phyloP scores from a whole-genome alignment of 129 eudicot genomes.

The Flaveria robusta region DNA sequence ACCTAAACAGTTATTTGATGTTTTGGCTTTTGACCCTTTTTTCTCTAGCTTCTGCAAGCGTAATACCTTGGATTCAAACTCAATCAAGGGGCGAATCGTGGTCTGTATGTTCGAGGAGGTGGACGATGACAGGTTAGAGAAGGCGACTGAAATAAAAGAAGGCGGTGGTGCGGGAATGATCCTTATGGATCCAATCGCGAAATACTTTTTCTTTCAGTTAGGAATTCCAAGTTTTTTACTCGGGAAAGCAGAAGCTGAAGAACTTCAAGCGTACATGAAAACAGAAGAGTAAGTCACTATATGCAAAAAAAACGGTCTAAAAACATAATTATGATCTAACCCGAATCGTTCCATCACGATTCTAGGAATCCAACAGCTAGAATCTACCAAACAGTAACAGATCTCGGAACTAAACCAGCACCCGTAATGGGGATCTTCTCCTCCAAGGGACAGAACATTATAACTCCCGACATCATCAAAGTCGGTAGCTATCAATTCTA shows the following conservation, averaged over 20 bases:
- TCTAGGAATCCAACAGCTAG: conserved; percentile 58
- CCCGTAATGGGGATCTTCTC: conserved; percentile 61
- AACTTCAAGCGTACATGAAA: conserved; percentile 52
- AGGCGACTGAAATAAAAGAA: conserved; percentile 40
- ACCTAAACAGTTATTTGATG: not conserved
- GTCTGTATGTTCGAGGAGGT: conserved; percentile 51
- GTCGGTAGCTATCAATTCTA: conserved; percentile 20
- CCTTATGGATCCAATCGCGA: conserved; percentile 46
- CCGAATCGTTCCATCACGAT: not conserved
- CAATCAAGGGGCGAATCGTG: conserved; percentile 60
- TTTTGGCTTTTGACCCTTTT: not conserved
- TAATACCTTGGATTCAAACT: conserved; percentile 51
- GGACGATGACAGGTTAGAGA: conserved; percentile 37
- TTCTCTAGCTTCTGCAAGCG: conserved; percentile 56
- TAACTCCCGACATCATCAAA: conserved; percentile 63
- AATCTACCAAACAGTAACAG: conserved; percentile 49
- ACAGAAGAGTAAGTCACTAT: conserved; percentile 40
- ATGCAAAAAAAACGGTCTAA: not conserved
- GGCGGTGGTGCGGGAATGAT: conserved; percentile 67
- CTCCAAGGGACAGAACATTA: conserved; percentile 61
- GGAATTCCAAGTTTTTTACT: conserved; percentile 40
- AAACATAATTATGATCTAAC: conserved; percentile 15
- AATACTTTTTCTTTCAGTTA: conserved; percentile 39
- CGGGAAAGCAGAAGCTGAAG: conserved; percentile 48
- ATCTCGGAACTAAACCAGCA: conserved; percentile 48